Conservation (phyloP, 495 filamentous ascomycete genomes). For the Trichocladium antarcticum region DNA sequence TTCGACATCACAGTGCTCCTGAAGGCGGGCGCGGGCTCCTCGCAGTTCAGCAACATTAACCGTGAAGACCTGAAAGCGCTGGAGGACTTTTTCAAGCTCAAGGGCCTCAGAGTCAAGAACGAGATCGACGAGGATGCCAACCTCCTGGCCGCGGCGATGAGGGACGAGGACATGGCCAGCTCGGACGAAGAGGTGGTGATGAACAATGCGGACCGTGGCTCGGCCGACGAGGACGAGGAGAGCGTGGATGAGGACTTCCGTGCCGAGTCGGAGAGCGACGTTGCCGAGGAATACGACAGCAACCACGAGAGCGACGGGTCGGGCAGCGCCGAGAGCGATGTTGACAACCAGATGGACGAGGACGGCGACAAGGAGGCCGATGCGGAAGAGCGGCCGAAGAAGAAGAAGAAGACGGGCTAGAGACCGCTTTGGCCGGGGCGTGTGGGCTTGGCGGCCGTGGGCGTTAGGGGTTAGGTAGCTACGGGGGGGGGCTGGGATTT, state of each 20-base stretch:
- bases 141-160: constrained; percentile 69
- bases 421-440: background rate
- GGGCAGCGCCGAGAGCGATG: constrained; percentile 45
- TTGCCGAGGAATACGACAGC: constrained; percentile 92
- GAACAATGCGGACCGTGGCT: constrained; percentile 67
- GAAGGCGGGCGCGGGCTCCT: constrained; percentile 64
- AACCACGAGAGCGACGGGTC: constrained; percentile 76
- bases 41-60: constrained; percentile 98
- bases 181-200: constrained; percentile 77
- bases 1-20: constrained; percentile 91
- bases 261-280: constrained; percentile 80
- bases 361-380: constrained; percentile 26
- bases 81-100: constrained; percentile 90
- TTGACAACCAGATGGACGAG: constrained; percentile 39
- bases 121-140: constrained; percentile 60
- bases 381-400: constrained; percentile 34
- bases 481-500: too few species aligned
- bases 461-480: background rate
- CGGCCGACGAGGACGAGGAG: constrained; percentile 91
- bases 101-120: constrained; percentile 91
- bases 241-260: constrained; percentile 93
- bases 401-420: constrained; percentile 38
- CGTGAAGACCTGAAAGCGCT: constrained; percentile 93
- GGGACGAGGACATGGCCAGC: constrained; percentile 60
- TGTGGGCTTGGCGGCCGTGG: background rate